Conservation (phyloP, 2,329 filamentous ascomycete species). For the Neofusicoccum laricinum region DNA sequence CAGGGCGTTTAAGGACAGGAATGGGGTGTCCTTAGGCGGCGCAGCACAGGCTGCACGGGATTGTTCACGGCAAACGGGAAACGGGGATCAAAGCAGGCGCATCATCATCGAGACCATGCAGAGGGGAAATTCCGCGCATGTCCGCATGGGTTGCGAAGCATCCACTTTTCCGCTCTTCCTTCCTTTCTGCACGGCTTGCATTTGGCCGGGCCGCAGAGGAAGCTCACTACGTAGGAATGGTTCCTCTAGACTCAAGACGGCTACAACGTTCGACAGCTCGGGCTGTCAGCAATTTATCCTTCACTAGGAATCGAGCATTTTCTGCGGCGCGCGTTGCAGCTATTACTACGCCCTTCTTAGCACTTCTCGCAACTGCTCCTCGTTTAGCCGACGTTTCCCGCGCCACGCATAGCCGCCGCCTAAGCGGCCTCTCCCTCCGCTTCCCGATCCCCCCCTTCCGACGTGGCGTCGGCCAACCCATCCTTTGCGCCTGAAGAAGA, state of each 20-base stretch:
- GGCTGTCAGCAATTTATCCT: background rate
- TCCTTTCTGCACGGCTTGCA: background rate
- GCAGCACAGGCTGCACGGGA: background rate
- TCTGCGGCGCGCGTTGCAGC: background rate
- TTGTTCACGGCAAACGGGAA: background rate
- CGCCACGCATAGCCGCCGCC: no score
- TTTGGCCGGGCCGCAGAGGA: background rate
- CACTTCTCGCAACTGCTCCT: no score
- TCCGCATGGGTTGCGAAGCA: background rate
- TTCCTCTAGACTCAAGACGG: no score
- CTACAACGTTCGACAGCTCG: no score
- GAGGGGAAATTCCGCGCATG: background rate
- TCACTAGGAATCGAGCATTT: background rate
- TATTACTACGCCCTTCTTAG: no score
- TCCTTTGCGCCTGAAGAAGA: no score
- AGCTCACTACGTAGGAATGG: no score
- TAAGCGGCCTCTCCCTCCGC: no score
- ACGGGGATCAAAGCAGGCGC: background rate
- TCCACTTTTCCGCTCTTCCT: background rate
- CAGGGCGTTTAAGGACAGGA: background rate
- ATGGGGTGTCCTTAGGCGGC: background rate
- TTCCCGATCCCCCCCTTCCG: no score
- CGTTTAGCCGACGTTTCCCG: no score
- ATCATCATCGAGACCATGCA: background rate
- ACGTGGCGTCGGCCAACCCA: no score